These are phyloP conservation scores for Saccharomyces hybrid DNA, from an alignment of 1,139 yeast genomes.

Conservation along the genomic window DNA sequence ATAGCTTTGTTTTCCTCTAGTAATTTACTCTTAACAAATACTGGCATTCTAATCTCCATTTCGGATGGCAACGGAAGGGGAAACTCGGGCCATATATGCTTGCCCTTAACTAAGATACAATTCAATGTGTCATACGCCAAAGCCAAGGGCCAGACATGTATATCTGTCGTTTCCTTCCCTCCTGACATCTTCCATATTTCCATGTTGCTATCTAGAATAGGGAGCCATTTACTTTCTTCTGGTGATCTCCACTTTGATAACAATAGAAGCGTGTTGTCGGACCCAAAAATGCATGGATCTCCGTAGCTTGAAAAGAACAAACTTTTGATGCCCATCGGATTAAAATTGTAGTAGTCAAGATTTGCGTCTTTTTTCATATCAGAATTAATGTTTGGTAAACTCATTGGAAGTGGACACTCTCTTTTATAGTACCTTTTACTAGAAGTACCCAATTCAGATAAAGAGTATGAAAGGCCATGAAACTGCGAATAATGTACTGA, in stretches of 20 bases:
- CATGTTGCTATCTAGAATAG: conserved; percentile 57
- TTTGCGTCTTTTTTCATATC: conserved; percentile 17
- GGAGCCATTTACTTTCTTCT: conserved; percentile 79
- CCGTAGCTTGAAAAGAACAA: conserved; percentile 77
- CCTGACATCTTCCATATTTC: conserved; percentile 43
- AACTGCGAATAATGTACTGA: conserved; percentile 25
- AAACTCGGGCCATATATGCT: conserved; percentile 42
- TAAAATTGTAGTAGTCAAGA: conserved; percentile 18
- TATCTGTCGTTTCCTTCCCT: conserved; percentile 47
- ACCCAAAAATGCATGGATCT: conserved; percentile 81
- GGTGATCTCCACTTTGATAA: conserved; percentile 73
- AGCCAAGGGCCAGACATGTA: conserved; percentile 83
- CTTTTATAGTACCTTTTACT: conserved; percentile 31
- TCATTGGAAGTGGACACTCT: conserved; percentile 26
- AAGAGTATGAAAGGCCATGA: conserved; percentile 26
- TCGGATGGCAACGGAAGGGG: conserved; percentile 84
- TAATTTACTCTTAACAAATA: conserved; percentile 30
- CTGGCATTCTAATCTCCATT: conserved; percentile 61
- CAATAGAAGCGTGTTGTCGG: conserved; percentile 63
- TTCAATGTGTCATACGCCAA: conserved; percentile 54
- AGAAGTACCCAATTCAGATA: conserved; percentile 24
- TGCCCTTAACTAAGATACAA: conserved; percentile 67
- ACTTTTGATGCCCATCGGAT: conserved; percentile 43
- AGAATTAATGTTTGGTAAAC: conserved; percentile 13
- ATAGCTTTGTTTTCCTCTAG: conserved; percentile 19